These are phyloP conservation scores for Boletus reticuloceps DNA, from an alignment of 768 basidiomycete species.

Conservation along the genomic window DNA sequence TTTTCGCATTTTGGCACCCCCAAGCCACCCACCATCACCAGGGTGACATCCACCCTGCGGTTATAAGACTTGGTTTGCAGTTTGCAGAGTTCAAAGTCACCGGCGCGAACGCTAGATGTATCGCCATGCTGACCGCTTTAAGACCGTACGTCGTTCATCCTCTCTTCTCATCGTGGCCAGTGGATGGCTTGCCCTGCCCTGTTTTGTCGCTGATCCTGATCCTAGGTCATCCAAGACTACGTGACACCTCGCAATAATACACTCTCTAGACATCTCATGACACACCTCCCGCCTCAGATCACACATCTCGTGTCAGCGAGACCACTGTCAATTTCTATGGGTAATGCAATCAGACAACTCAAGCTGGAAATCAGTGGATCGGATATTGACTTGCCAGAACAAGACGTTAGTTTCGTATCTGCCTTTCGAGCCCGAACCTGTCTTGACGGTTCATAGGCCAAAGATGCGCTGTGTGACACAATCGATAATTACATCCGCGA, in stretches of 20 bases:
- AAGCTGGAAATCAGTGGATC: constrained; percentile 93
- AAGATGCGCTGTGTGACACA: constrained; percentile 74
- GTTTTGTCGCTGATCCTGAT: not conserved
- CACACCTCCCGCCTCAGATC: constrained; percentile 90
- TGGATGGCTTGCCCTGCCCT: not conserved
- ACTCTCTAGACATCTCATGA: constrained; percentile 87
- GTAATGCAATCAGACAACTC: constrained; percentile 89
- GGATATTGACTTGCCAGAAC: constrained; percentile 91
- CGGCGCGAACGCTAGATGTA: constrained; percentile 94
- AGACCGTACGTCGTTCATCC: constrained; percentile 57
- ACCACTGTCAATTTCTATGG: constrained; percentile 92
- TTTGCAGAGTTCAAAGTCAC: constrained; percentile 91
- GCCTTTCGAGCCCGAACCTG: not conserved
- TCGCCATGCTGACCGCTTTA: constrained; percentile 90
- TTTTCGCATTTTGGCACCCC: constrained; percentile 85
- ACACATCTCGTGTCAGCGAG: constrained; percentile 83
- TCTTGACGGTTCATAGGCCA: constrained; percentile 57
- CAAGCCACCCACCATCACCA: constrained; percentile 50
- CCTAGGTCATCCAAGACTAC: constrained; percentile 88
- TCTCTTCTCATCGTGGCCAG: not conserved
- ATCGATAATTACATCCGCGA: constrained; percentile 95
- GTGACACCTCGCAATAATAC: constrained; percentile 83
- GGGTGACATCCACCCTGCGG: constrained; percentile 88
- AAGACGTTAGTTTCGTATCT: constrained; percentile 61
- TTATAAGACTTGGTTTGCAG: constrained; percentile 82